These are phyloP conservation scores for Blastocystis sp. DNA, from an alignment of 352 stramenopile genomes.

Conservation along the genomic window DNA sequence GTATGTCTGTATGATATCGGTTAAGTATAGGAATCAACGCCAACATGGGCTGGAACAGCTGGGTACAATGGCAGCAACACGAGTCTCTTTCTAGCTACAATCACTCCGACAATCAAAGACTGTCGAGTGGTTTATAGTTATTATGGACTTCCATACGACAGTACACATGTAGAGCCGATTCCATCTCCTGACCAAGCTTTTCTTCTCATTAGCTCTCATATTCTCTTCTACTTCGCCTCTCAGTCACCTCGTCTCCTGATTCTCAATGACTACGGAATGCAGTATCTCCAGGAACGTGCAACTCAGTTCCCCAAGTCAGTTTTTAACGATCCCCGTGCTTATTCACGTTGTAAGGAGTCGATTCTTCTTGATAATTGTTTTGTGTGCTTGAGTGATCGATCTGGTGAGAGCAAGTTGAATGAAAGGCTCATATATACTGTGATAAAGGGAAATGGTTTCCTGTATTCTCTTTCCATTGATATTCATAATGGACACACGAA, in stretches of 20 bases:
- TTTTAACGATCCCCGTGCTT: neutral
- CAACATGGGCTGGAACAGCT: constrained; percentile 45
- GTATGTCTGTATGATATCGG: neutral
- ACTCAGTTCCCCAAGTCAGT: neutral
- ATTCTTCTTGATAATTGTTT: constrained; percentile 27
- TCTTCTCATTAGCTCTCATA: neutral
- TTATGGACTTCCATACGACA: constrained; percentile 52
- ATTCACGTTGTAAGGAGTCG: neutral
- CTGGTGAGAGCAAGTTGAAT: neutral
- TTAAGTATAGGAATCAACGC: constrained; percentile 13
- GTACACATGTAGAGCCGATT: neutral
- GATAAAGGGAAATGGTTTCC: neutral
- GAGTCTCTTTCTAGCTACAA: neutral
- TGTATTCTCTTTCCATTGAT: neutral
- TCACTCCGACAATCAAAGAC: neutral
- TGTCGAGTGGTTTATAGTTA: constrained; percentile 14
- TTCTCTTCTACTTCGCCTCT: constrained; percentile 12
- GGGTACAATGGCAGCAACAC: constrained; percentile 45
- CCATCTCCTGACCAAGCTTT: neutral
- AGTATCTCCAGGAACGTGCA: constrained; percentile 44
- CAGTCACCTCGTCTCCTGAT: neutral
- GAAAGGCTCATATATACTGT: neutral
- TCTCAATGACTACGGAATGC: constrained; percentile 6
- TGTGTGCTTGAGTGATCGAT: neutral
- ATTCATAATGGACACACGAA: neutral